Evolutionary conservation across 176 grass and related monocot genomes (phyloP), one percentile per base, ranked within the genome.

Genomic region (Eremochloa ophiuroides): DNA sequence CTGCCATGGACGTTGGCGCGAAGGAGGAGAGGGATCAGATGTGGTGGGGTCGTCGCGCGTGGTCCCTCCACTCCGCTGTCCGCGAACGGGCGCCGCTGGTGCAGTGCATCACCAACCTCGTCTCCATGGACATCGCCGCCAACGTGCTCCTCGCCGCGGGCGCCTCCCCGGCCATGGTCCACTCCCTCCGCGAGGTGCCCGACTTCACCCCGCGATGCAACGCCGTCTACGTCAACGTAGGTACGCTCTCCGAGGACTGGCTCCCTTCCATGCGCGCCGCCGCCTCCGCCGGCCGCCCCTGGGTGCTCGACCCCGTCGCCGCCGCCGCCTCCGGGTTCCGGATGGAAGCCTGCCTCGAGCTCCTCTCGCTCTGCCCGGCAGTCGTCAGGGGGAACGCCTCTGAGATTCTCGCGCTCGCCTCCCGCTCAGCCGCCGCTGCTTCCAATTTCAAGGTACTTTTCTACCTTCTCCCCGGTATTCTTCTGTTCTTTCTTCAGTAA

Each of bases 51-150:
- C 33, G 31, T 3, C 74, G 85, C 7, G 92, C 92, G 9, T 94
- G 94, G 94, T 82, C 51, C 10, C 85, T 92, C 58, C 89, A 91
- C 40, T 91, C 88, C 22, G 69, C 46, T 10, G 85, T 97, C 7
- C 87, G 94, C 33, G 69, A 38, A 8, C 83, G 87, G 34, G 80
- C 85, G 29, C 92, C 94, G 22, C 83, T 94, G 27, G 94, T 94
- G 50, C 94, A 94, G 83, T 97, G 94, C 85, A 92, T 97, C 79
- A 97, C 94, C 68, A 97, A 97, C 83, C 68, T 92, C 15, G 94
- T 97, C 15, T 97, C 94, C 77, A 94, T 97, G 94, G 94, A 97
- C 84, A 73, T 94, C 71, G 81, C 81, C 10, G 92, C 94, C 59
- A 97, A 97, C 84, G 74, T 62, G 5, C 86, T 97, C 60, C 88